Evolutionary conservation across 805 yeast species (phyloP), one percentile per base, ranked within the genome.

Genomic region (Candida sphagnicola): DNA sequence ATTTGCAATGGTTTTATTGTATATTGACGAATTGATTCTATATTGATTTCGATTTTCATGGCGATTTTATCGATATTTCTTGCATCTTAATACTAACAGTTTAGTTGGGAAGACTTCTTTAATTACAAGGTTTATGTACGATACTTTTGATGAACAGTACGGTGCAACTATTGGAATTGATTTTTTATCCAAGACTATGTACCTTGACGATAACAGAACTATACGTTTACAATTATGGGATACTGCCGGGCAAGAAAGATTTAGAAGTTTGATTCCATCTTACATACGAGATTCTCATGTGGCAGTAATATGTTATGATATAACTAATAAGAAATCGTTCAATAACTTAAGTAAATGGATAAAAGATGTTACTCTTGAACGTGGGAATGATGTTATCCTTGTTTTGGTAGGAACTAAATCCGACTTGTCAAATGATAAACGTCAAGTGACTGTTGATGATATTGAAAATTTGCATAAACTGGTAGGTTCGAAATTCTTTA

Each of bases 151-250:
- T 61, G 91, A 93, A 28, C 95, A 90, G 57, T 93, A 93, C 58
- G 88, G 88, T 0, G 98, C 99, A 13, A 91, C 99, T 0, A 89
- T 93, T 39, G 99, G 99, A 18, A 93, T 93, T 45, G 98, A 93
- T 59, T 93, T 93, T 56, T 75, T 93, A 48, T 85, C 95, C 28
- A 91, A 86, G 56, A 89, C 96, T 4, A 87, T 88, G 95, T 93
- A 93, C 60, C 70, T 93, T 35, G 96, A 95, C 49, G 98, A 93
- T 61, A 89, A 67, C 46, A 66, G 91, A 49, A 93, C 99, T 3
- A 86, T 93, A 29, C 75, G 99, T 53, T 73, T 93, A 46, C 99
- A 93, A 65, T 68, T 93, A 42, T 93, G 99, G 98, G 98, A 90
- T 59, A 90, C 98, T 3, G 96, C 96, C 1, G 96, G 98, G 12